Evolutionary conservation across 1,284 basidiomycete genomes (phyloP), one percentile per base, ranked within the genome.

Genomic region (Irpex rosettiformis): DNA sequence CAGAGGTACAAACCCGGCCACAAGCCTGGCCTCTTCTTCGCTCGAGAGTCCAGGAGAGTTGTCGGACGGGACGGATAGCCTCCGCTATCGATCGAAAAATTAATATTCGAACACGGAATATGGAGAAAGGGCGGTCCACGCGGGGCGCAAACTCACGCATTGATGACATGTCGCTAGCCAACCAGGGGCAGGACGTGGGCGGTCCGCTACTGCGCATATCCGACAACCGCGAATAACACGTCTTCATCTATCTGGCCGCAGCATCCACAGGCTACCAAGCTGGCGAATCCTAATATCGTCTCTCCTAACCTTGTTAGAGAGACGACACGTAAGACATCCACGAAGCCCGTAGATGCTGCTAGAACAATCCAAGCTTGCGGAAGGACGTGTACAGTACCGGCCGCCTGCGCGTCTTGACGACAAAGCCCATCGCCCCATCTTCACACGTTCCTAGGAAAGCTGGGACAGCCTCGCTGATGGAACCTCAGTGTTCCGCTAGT

Each of bases 331-430:
- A 37, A 28, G 52, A 57, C 58, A 54, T 10, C 28, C 21, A 45
- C 43, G 49, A 60, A 53, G 55, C 55, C 8, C 22, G 51, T 57
- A 49, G 58, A 60, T 57, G 58, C 49, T 57, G 58, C 58, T 40
- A 60, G 58, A 60, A 60, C 51, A 2, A 11, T 45, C 43, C 18
- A 2, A 45, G 55, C 4, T 45, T 6, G 11, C 10, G n/a, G 52
- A 18, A 2, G 21, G 8, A 45, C 43, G 43, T 22, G 21, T 45
- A 7, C 33, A 13, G 21, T 21, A 13, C 52, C 29, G 22, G n/a
- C 16, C 48, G 29, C 29, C 30, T 52, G 13, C 30, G 30, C 49
- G 7, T 30, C 42, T 4, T 33, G 27, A 25, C 58, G 21, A 48
- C 2, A 28, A 24, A 22, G 13, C 37, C 6, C 40, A 49, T 54